Evolutionary conservation across 164 flowering plant species (phyloP).

Genomic region (Chimonanthus salicifolius): DNA sequence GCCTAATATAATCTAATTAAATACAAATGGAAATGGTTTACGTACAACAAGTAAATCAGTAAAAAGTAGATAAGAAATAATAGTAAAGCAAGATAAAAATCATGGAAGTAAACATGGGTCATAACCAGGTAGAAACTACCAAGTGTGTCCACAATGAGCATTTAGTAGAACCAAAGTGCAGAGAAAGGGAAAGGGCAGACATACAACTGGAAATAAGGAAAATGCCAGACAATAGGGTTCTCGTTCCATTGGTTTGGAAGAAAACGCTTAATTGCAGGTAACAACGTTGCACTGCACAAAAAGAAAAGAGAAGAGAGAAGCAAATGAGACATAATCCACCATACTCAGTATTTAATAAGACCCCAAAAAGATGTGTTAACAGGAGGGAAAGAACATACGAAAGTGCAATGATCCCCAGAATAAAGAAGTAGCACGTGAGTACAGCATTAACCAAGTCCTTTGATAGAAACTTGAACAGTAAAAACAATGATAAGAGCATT

Average conservation of each 20-base stretch:
- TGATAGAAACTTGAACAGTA: conserved; percentile 91
- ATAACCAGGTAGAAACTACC: not conserved
- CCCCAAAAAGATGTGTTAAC: not conserved
- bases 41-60: not conserved
- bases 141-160: conserved; percentile 8
- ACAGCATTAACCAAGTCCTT: conserved; percentile 98
- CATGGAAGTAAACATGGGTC: not conserved
- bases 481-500: conserved; percentile 79
- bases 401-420: conserved; percentile 90
- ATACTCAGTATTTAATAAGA: not conserved
- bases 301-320: not conserved
- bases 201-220: conserved; percentile 80
- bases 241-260: conserved; percentile 86
- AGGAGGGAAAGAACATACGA: conserved; percentile 60
- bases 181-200: conserved; percentile 14
- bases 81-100: not conserved
- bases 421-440: conserved; percentile 83
- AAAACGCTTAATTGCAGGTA: conserved; percentile 70
- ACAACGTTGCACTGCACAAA: conserved; percentile 66
- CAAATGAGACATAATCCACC: not conserved
- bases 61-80: not conserved
- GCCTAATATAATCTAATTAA: too few species aligned
- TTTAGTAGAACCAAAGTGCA: not conserved
- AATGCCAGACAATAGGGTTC: conserved; percentile 58
- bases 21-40: not conserved